A percentile compares a stretch with the other conserved stretches of the same genome.
Conservation (phyloP, 805 yeast species). For the Pichia nanzhaoensis region DNA sequence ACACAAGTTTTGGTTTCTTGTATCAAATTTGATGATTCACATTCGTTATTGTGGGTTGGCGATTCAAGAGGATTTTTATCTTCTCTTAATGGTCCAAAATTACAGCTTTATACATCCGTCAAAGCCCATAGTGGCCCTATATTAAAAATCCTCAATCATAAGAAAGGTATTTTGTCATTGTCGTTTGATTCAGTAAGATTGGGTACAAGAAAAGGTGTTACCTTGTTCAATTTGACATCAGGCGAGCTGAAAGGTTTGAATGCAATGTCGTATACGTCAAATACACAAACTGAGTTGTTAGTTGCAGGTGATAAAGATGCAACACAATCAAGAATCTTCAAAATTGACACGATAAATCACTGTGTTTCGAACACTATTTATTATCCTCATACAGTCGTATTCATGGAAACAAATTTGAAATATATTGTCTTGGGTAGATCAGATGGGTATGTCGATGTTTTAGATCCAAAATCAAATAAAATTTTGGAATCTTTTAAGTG, state of each 20-base stretch:
- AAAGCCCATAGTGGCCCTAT: conserved; percentile 46
- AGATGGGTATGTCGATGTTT: conserved; percentile 56
- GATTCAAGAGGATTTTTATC: conserved; percentile 51
- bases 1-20: conserved; percentile 23
- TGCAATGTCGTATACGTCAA: conserved; percentile 37
- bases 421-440: conserved; percentile 51
- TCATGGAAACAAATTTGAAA: conserved; percentile 45
- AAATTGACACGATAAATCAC: conserved; percentile 38
- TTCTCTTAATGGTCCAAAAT: conserved; percentile 38
- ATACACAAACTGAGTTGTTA: conserved; percentile 37
- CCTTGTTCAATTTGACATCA: conserved; percentile 29
- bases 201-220: conserved; percentile 52
- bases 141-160: conserved; percentile 45
- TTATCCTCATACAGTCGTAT: conserved; percentile 39
- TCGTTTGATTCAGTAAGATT: conserved; percentile 46
- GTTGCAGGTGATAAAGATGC: conserved; percentile 34
- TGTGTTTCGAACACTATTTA: conserved; percentile 31
- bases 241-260: conserved; percentile 29
- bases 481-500: conserved; percentile 49
- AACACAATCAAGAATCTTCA: conserved; percentile 30
- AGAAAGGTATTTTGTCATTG: conserved; percentile 52
- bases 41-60: conserved; percentile 82
- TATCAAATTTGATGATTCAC: conserved; percentile 57
- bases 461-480: conserved; percentile 46
- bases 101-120: conserved; percentile 53